Percentiles rank a stretch among this genome's conserved stretches.
Conservation (phyloP, 2,329 filamentous ascomycete species). For the Ceratocystiopsis sp. region DNA sequence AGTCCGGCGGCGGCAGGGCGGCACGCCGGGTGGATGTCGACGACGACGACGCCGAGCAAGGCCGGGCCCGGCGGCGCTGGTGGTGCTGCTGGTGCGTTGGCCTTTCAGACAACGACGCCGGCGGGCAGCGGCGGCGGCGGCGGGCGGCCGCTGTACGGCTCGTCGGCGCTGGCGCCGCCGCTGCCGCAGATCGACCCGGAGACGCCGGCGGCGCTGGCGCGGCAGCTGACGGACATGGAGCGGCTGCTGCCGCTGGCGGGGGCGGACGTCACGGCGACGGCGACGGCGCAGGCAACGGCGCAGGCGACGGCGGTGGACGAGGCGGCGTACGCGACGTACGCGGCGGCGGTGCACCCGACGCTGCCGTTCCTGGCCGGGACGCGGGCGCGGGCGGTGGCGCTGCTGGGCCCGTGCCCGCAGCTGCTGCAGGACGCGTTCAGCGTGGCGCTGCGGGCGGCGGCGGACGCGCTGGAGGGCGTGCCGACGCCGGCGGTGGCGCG, state of each 20-base stretch:
- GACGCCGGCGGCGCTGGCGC: slow-evolving; percentile 1
- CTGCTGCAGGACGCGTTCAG: slow-evolving; percentile 46
- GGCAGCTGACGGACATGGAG: slow-evolving; percentile 12
- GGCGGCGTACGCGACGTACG: too few species aligned
- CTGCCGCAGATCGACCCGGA: slow-evolving; percentile 3
- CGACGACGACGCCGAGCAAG: slow-evolving; percentile 27
- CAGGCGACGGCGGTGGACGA: too few species aligned
- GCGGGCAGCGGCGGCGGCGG: slow-evolving; percentile 11
- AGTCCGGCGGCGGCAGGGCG: slow-evolving; percentile 24
- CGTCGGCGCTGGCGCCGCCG: slow-evolving; percentile 6
- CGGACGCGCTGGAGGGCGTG: slow-evolving; percentile 30
- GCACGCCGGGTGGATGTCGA: slow-evolving; percentile 29
- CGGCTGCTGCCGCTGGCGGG: slow-evolving; percentile 11
- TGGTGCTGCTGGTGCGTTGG: too few species aligned
- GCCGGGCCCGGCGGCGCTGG: slow-evolving; percentile 19
- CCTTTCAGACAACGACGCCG: slow-evolving; percentile 7
- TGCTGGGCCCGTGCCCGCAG: slow-evolving; percentile 37
- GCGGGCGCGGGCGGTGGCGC: slow-evolving; percentile 35
- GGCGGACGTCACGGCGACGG: slow-evolving; percentile 17
- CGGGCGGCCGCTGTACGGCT: slow-evolving; percentile 4
- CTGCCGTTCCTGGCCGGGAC: slow-evolving; percentile 48
- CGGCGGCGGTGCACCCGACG: slow-evolving; percentile 45
- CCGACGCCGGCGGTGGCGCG: slow-evolving; percentile 14
- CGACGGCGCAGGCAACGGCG: too few species aligned
- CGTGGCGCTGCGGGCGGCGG: slow-evolving; percentile 41